Evolutionary conservation across 345 rosid genomes (phyloP).

Genomic region (Dipteronia sinensis): DNA sequence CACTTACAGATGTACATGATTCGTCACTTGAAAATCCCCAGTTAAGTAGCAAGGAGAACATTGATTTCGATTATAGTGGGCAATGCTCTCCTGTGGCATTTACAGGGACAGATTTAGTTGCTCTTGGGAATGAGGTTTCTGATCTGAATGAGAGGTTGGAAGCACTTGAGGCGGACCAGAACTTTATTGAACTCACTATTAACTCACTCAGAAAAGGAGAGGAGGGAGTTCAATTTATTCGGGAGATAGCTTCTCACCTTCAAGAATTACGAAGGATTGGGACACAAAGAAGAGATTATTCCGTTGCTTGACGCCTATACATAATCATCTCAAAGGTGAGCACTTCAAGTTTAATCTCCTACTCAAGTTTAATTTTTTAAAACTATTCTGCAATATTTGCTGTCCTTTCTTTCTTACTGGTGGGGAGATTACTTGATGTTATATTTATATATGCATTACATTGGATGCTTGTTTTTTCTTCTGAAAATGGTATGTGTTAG

Average conservation of each 20-base stretch:
- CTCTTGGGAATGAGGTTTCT: slow-evolving; percentile 30
- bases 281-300: slow-evolving; percentile 29
- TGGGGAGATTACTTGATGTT: neutral
- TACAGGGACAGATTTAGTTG: slow-evolving; percentile 11
- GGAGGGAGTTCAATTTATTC: slow-evolving; percentile 45
- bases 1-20: slow-evolving; percentile 14
- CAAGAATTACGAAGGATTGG: slow-evolving; percentile 42
- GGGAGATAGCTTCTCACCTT: slow-evolving; percentile 53
- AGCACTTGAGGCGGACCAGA: slow-evolving; percentile 48
- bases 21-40: slow-evolving; percentile 11
- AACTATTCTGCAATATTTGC: neutral
- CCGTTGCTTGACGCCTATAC: slow-evolving; percentile 31
- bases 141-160: slow-evolving; percentile 52
- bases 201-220: slow-evolving; percentile 44
- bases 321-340: slow-evolving; percentile 35
- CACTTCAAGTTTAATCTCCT: neutral
- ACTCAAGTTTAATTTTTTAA: neutral
- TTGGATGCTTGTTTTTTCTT: too few species aligned
- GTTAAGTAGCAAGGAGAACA: neutral
- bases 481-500: neutral
- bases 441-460: neutral
- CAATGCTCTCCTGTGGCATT: slow-evolving; percentile 1
- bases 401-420: neutral
- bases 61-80: slow-evolving; percentile 3
- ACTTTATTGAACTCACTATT: slow-evolving; percentile 50